A percentile compares a stretch with the other conserved stretches of the same genome.
These are phyloP conservation scores for Zygotorulaspora sp. DNA, from an alignment of 805 yeast genomes.

Conservation along the genomic window DNA sequence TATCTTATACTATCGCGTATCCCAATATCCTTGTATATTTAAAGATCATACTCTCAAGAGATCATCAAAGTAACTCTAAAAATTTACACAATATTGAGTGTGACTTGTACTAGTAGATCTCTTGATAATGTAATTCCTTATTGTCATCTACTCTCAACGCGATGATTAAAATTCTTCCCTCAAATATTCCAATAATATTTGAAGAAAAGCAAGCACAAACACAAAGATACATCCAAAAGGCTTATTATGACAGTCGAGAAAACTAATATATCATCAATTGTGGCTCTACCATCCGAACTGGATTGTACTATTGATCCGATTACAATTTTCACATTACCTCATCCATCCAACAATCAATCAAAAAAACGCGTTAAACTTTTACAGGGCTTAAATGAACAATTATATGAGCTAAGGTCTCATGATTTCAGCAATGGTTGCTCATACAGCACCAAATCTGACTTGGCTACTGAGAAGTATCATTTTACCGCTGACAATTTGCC, in stretches of 20 bases:
- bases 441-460: constrained; percentile 20
- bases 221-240: not conserved
- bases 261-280: constrained; percentile 2
- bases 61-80: too few relatives aligned
- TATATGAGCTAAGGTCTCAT: constrained; percentile 21
- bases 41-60: too few relatives aligned
- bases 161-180: not conserved
- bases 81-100: too few relatives aligned
- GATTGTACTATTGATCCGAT: not conserved
- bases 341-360: constrained; percentile 25
- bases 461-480: constrained; percentile 25
- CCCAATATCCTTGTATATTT: too few relatives aligned
- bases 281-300: constrained; percentile 10
- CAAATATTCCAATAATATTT: too few relatives aligned
- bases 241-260: constrained; percentile 5
- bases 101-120: too few relatives aligned
- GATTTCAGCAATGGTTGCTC: constrained; percentile 26
- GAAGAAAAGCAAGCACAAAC: not conserved
- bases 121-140: too few relatives aligned
- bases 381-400: constrained; percentile 8
- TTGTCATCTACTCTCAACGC: too few relatives aligned
- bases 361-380: constrained; percentile 20
- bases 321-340: constrained; percentile 25
- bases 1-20: too few relatives aligned
- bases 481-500: constrained; percentile 24